phyloP scores from a whole-genome alignment of 225 moss, liverwort and hornwort species.

The Sphagnum tenellum region DNA sequence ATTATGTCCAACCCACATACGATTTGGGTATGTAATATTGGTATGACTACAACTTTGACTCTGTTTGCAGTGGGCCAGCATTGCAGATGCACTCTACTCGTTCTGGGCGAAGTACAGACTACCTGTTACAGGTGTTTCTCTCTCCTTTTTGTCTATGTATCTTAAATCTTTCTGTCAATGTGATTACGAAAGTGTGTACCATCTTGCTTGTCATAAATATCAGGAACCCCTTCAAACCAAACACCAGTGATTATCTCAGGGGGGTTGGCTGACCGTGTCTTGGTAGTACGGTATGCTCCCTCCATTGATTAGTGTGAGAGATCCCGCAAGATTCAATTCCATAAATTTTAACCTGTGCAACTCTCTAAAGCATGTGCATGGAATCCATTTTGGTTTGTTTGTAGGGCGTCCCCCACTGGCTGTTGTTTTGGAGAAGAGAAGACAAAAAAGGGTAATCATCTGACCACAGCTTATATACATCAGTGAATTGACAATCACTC shows the following conservation, averaged over 20 bases:
- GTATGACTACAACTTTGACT: neutral
- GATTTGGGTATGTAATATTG: too few species aligned
- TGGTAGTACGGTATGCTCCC: too few species aligned
- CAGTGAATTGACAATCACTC: neutral
- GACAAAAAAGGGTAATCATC: constrained; percentile 22
- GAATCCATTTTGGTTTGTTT: neutral
- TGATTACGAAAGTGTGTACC: neutral
- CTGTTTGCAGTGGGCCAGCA: constrained; percentile 39
- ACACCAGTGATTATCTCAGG: too few species aligned
- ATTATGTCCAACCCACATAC: neutral
- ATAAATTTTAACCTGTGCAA: neutral
- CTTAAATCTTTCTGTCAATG: neutral
- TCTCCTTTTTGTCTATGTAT: constrained; percentile 3
- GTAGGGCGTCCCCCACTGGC: constrained; percentile 43
- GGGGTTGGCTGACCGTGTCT: too few species aligned
- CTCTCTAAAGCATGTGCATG: neutral
- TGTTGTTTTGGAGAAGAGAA: constrained; percentile 36
- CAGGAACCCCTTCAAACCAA: too few species aligned
- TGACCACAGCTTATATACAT: neutral
- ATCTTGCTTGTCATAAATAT: too few species aligned
- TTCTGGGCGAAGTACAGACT: constrained; percentile 61
- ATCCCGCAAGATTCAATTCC: neutral
- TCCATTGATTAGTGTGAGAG: too few species aligned
- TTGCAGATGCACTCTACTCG: constrained; percentile 29
- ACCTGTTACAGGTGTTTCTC: constrained; percentile 42